A percentile compares a stretch with the other conserved stretches of the same genome.
Evolutionary conservation across 2,329 filamentous ascomycete genomes (phyloP).

Genomic region (Aspergillus cejpii): DNA sequence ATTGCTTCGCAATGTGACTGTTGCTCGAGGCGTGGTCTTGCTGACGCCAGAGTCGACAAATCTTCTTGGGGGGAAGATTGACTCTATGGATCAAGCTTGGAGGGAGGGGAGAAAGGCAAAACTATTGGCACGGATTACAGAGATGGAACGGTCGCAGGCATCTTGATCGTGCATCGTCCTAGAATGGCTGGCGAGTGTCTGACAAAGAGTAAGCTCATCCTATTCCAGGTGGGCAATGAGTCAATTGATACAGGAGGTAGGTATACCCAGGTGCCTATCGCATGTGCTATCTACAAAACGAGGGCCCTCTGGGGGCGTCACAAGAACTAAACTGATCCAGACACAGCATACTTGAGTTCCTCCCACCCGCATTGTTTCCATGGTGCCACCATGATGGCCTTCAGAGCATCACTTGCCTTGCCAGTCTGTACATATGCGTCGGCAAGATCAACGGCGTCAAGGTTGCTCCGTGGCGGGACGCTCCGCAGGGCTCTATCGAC

Average conservation of each 20-base stretch:
- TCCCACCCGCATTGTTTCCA: conserved; percentile 66
- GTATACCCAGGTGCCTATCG: background rate
- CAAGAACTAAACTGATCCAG: conserved; percentile 14
- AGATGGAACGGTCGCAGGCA: conserved; percentile 12
- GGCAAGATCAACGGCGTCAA: conserved; percentile 64
- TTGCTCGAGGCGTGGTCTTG: conserved; percentile 70
- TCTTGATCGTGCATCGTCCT: background rate
- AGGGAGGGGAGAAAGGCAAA: conserved; percentile 61
- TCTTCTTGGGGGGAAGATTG: conserved; percentile 83
- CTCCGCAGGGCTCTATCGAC: conserved; percentile 68
- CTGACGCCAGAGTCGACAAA: conserved; percentile 62
- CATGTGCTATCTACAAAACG: conserved; percentile 1
- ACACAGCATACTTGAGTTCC: conserved; percentile 31
- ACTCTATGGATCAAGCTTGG: conserved; percentile 74
- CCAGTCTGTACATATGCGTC: conserved; percentile 68
- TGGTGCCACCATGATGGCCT: conserved; percentile 70
- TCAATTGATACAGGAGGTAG: background rate
- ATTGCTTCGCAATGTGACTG: conserved; percentile 57
- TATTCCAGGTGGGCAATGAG: background rate
- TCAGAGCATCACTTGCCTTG: conserved; percentile 65
- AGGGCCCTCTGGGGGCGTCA: background rate
- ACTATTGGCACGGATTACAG: conserved; percentile 56
- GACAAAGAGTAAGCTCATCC: background rate
- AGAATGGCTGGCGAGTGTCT: too few relatives aligned
- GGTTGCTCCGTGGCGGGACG: conserved; percentile 63